A percentile compares a stretch with the other conserved stretches of the same genome.
Conservation (phyloP, 2,329 filamentous ascomycete genomes). For the Paraconiothyrium brasiliense region DNA sequence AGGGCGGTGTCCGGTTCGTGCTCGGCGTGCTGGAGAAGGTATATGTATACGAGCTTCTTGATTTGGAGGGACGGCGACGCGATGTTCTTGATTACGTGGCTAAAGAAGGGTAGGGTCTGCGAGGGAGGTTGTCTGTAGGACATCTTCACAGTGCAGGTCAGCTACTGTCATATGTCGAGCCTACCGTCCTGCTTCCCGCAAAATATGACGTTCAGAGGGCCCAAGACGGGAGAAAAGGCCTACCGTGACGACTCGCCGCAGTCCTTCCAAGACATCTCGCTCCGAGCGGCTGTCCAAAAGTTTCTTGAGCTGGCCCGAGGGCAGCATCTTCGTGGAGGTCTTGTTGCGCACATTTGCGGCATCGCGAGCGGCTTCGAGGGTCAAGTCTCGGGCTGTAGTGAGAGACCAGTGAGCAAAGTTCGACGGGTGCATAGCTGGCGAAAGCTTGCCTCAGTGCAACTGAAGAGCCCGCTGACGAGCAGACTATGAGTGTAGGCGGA, state of each 20-base stretch:
- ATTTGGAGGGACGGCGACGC: slow-evolving; percentile 93
- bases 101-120: slow-evolving; percentile 86
- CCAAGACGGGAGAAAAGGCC: slow-evolving; percentile 38
- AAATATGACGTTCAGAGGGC: slow-evolving; percentile 4
- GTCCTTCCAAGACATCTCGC: slow-evolving; percentile 88
- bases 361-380: slow-evolving; percentile 93
- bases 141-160: slow-evolving; percentile 69
- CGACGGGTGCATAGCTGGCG: slow-evolving; percentile 45
- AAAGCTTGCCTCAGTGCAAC: slow-evolving; percentile 11
- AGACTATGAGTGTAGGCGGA: slow-evolving; percentile 21
- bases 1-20: slow-evolving; percentile 94
- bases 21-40: slow-evolving; percentile 95
- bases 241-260: slow-evolving; percentile 89
- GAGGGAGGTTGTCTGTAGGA: slow-evolving; percentile 83
- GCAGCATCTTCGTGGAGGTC: slow-evolving; percentile 71
- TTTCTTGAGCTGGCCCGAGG: slow-evolving; percentile 89
- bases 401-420: slow-evolving; percentile 52
- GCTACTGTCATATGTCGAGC: slow-evolving; percentile 19
- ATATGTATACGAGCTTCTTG: slow-evolving; percentile 98
- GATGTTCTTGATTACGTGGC: slow-evolving; percentile 97
- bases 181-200: slow-evolving; percentile 12
- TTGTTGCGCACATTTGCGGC: slow-evolving; percentile 68
- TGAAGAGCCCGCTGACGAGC: slow-evolving; percentile 6
- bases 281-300: slow-evolving; percentile 93
- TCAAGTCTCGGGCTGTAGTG: slow-evolving; percentile 86